Evolutionary conservation across 2,329 filamentous ascomycete species (phyloP).

Genomic region (Sporothrix sp.): DNA sequence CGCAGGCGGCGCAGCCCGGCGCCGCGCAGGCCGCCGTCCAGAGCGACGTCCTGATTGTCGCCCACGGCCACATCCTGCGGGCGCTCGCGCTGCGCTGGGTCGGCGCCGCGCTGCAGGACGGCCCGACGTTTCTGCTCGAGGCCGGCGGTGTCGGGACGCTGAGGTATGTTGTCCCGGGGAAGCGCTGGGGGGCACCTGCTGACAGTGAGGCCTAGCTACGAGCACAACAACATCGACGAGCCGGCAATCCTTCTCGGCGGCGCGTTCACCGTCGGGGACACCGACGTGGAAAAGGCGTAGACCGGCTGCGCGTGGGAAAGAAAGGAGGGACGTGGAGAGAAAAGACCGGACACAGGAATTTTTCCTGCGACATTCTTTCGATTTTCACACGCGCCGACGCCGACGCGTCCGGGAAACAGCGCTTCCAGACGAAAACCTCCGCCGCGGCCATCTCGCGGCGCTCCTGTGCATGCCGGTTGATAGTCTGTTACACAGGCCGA

Average conservation of each 20-base stretch:
- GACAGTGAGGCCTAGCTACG: constrained; percentile 46
- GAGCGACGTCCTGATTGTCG: constrained; percentile 68
- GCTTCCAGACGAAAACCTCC: too few species aligned
- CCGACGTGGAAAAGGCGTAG: constrained; percentile 18
- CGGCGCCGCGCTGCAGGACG: constrained; percentile 61
- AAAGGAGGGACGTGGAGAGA: not conserved
- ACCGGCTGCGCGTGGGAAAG: not conserved
- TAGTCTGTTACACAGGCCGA: too few species aligned
- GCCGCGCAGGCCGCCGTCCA: constrained; percentile 17
- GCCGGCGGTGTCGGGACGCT: constrained; percentile 75
- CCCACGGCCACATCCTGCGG: constrained; percentile 81
- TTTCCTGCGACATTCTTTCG: too few species aligned
- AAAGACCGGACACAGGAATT: too few species aligned
- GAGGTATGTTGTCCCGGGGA: constrained; percentile 40
- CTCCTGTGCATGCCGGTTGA: too few species aligned
- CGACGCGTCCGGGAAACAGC: too few species aligned
- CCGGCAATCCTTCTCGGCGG: constrained; percentile 72
- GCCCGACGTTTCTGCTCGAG: constrained; percentile 74
- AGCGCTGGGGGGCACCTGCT: not conserved
- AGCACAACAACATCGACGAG: constrained; percentile 68
- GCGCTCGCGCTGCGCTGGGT: constrained; percentile 85
- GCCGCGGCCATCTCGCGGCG: too few species aligned
- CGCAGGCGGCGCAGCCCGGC: too few species aligned
- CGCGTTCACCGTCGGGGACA: constrained; percentile 47
- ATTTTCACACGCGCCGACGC: too few species aligned